These are phyloP conservation scores for Pulveroboletus frians DNA, from an alignment of 768 basidiomycete species.

Conservation along the genomic window DNA sequence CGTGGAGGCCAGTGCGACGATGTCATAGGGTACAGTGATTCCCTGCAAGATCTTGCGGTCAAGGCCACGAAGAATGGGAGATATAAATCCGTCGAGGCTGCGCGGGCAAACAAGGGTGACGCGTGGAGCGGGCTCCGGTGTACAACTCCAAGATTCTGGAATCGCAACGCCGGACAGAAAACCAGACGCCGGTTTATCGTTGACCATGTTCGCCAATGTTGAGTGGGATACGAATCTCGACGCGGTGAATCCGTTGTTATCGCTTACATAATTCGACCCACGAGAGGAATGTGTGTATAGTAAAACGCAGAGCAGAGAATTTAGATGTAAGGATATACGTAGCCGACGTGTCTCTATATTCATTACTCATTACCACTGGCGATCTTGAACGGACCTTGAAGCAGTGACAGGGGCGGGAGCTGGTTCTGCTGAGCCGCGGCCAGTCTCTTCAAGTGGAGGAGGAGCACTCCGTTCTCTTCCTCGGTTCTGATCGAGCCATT, in stretches of 20 bases:
- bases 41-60: conserved; percentile 29
- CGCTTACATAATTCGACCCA: not conserved
- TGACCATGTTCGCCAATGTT: not conserved
- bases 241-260: not conserved
- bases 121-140: conserved; percentile 76
- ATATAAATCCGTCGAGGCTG: conserved; percentile 52
- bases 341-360: not conserved
- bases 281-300: conserved; percentile 41
- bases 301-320: conserved; percentile 37
- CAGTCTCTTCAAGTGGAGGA: conserved; percentile 51
- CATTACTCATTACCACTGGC: conserved; percentile 12
- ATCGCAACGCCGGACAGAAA: not conserved
- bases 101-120: conserved; percentile 58
- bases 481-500: conserved; percentile 85
- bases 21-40: conserved; percentile 46
- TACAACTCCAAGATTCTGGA: conserved; percentile 33
- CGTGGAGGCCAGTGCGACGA: conserved; percentile 69
- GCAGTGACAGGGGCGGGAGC: conserved; percentile 48
- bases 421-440: conserved; percentile 37
- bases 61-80: conserved; percentile 43
- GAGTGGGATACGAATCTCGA: not conserved
- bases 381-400: conserved; percentile 34
- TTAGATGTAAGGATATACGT: conserved; percentile 22
- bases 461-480: conserved; percentile 56
- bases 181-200: not conserved